Conservation (phyloP, 129 eudicot genomes). For the Chrysanthemum seticuspe region DNA sequence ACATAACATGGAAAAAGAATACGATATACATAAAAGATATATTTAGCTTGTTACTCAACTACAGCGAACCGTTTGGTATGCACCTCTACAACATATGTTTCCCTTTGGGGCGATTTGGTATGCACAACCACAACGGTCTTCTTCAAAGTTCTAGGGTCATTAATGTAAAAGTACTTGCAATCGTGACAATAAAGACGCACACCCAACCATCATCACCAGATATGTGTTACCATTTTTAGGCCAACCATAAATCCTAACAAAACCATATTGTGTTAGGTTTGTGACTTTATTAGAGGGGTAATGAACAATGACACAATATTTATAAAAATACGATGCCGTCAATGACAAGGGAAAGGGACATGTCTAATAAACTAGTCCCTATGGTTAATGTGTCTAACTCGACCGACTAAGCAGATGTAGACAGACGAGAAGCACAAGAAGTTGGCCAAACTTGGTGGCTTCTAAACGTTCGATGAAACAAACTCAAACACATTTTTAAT, state of each 20-base stretch:
- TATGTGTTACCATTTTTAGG: background rate
- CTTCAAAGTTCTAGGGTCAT: too few relatives aligned
- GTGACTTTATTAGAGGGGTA: background rate
- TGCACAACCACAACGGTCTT: too few relatives aligned
- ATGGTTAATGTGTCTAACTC: conserved; percentile 14
- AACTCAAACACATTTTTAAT: background rate
- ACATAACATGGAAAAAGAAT: too few relatives aligned
- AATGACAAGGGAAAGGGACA: background rate
- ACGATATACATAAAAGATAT: too few relatives aligned
- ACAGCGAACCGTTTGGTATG: too few relatives aligned
- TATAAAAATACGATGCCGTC: background rate
- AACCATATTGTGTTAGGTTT: background rate
- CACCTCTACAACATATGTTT: too few relatives aligned
- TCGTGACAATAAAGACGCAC: too few relatives aligned
- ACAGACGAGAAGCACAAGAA: background rate
- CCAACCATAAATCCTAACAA: background rate
- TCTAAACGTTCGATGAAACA: background rate
- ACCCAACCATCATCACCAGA: too few relatives aligned
- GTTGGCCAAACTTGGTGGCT: conserved; percentile 15
- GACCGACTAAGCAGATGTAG: conserved; percentile 15
- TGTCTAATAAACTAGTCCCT: background rate
- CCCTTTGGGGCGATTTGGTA: too few relatives aligned
- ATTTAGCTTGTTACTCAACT: too few relatives aligned
- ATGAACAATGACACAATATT: background rate
- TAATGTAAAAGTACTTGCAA: too few relatives aligned